Conservation (phyloP, 1,139 yeast genomes). For the Wickerhamiella infanticola region DNA sequence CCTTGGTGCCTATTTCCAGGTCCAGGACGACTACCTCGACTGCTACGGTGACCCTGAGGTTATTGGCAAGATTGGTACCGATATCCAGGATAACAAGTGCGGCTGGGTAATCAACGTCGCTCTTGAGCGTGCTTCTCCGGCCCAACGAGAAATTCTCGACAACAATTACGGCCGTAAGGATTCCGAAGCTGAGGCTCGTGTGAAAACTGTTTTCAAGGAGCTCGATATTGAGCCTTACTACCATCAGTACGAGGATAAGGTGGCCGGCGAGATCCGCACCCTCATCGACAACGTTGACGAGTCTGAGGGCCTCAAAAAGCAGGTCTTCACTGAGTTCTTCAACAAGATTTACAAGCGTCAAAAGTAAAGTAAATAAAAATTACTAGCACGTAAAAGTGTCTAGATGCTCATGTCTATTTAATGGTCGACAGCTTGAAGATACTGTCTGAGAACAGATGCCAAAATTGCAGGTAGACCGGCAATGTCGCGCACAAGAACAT, state of each 20-base stretch:
- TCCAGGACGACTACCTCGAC: slow-evolving; percentile 94
- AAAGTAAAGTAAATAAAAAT: slow-evolving; percentile 32
- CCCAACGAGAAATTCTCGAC: slow-evolving; percentile 71
- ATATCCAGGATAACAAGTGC: slow-evolving; percentile 95
- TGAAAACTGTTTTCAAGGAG: slow-evolving; percentile 62
- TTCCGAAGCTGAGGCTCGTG: slow-evolving; percentile 47
- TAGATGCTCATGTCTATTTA: background rate
- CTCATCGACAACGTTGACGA: slow-evolving; percentile 68
- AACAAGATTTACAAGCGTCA: slow-evolving; percentile 87
- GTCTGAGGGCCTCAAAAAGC: slow-evolving; percentile 78
- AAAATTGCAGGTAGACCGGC: slow-evolving; percentile 85
- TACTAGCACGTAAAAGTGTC: background rate
- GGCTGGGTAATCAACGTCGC: slow-evolving; percentile 97
- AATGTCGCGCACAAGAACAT: slow-evolving; percentile 82
- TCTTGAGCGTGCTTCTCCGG: slow-evolving; percentile 57
- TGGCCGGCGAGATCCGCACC: slow-evolving; percentile 47
- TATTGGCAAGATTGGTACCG: slow-evolving; percentile 97
- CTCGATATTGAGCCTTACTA: slow-evolving; percentile 59
- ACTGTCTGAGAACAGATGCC: slow-evolving; percentile 78
- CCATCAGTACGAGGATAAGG: slow-evolving; percentile 64
- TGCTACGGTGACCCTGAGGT: slow-evolving; percentile 96
- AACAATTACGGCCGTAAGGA: slow-evolving; percentile 82
- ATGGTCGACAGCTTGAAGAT: slow-evolving; percentile 31
- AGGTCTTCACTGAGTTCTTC: slow-evolving; percentile 69
- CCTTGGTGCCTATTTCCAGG: slow-evolving; percentile 96